Evolutionary conservation across 2,329 filamentous ascomycete species (phyloP).

Genomic region (Samsoniella hepiali): DNA sequence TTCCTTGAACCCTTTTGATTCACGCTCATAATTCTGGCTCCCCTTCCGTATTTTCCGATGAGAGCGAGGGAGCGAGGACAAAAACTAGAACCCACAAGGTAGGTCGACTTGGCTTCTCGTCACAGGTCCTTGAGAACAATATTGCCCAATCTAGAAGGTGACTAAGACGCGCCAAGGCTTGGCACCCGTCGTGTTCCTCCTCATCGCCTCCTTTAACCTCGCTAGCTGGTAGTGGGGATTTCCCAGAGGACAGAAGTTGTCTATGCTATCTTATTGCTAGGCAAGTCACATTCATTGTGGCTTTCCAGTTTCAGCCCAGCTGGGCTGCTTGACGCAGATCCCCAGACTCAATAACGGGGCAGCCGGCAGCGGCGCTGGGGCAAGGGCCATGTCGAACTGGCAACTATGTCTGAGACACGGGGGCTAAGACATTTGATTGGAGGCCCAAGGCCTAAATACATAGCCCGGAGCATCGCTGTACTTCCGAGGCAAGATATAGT

Average conservation of each 20-base stretch:
- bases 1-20: not conserved
- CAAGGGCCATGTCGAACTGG: not conserved
- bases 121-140: not conserved
- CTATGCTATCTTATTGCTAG: too few relatives aligned
- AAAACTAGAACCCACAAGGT: not conserved
- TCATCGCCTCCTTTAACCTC: too few relatives aligned
- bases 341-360: not conserved
- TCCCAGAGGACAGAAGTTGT: too few relatives aligned
- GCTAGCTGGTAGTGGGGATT: not conserved
- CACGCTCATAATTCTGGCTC: not conserved
- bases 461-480: not conserved
- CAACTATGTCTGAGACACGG: not conserved
- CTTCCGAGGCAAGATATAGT: too few relatives aligned
- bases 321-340: not conserved
- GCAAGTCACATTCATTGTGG: not conserved
- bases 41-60: not conserved
- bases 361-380: not conserved
- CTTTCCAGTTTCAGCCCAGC: not conserved
- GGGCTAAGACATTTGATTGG: not conserved
- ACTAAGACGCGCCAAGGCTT: not conserved
- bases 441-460: too few relatives aligned
- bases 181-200: not conserved
- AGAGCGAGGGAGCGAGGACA: not conserved
- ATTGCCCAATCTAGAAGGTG: not conserved
- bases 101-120: not conserved